phyloP scores from a whole-genome alignment of 306 rosid genomes.

The Cucumis melo region DNA sequence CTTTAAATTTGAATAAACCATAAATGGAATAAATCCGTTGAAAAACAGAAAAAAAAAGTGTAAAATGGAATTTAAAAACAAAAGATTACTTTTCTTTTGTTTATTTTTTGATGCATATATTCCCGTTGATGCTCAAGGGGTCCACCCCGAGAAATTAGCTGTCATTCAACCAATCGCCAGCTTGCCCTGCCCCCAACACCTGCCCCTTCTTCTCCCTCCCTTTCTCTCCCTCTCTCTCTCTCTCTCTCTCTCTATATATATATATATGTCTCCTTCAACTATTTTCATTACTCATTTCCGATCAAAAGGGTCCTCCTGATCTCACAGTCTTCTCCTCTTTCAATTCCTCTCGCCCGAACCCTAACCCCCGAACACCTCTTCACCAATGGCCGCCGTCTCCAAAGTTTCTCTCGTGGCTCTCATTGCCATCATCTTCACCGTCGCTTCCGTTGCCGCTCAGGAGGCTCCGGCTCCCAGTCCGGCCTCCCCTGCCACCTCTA shows the following conservation, averaged over 20 bases:
- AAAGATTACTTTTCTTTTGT: not conserved
- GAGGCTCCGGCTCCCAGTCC: constrained; percentile 83
- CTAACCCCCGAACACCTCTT: not conserved
- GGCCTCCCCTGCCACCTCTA: constrained; percentile 30
- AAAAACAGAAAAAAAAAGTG: no score
- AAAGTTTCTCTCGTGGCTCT: constrained; percentile 20
- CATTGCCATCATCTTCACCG: constrained; percentile 28
- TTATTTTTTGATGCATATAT: no score
- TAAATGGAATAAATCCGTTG: not conserved
- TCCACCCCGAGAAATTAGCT: constrained; percentile 25
- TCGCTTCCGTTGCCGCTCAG: constrained; percentile 23
- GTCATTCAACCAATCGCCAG: constrained; percentile 38
- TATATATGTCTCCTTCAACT: constrained; percentile 22
- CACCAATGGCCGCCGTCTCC: constrained; percentile 44
- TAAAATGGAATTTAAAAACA: not conserved
- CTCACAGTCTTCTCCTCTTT: not conserved
- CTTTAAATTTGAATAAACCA: not conserved
- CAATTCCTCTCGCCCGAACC: constrained; percentile 1
- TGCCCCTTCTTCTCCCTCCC: constrained; percentile 23
- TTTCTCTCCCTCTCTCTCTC: not conserved
- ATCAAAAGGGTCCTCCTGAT: no score
- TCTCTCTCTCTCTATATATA: not conserved
- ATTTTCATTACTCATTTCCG: not conserved
- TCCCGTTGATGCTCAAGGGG: constrained; percentile 1
- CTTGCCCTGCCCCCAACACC: constrained; percentile 41